Conservation (phyloP, 2,329 filamentous ascomycete species). For the Drechslera avenae region DNA sequence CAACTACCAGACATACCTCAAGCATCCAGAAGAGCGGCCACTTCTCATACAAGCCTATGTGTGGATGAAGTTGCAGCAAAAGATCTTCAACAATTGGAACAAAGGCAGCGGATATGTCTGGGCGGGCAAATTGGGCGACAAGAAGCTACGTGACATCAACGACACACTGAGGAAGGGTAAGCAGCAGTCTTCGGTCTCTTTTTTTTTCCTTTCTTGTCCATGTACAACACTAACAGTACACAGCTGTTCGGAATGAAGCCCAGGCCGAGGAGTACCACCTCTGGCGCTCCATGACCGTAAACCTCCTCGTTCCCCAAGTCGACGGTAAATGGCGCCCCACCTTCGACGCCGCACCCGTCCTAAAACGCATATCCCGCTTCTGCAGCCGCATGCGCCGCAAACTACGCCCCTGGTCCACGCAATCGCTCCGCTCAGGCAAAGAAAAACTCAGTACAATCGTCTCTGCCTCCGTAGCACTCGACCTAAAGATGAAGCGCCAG, state of each 20-base stretch:
- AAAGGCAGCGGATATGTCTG: slow-evolving; percentile 47
- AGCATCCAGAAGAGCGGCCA: slow-evolving; percentile 38
- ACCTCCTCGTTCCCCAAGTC: slow-evolving; percentile 45
- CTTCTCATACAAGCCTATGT: slow-evolving; percentile 45
- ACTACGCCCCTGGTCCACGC: slow-evolving; percentile 41
- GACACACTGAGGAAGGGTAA: slow-evolving; percentile 45
- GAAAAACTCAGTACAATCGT: slow-evolving; percentile 43
- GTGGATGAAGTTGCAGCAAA: slow-evolving; percentile 45
- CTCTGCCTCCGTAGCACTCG: slow-evolving; percentile 44
- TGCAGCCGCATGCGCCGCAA: slow-evolving; percentile 37
- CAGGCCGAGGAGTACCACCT: slow-evolving; percentile 46
- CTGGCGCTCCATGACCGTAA: slow-evolving; percentile 45
- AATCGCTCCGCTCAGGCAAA: slow-evolving; percentile 37
- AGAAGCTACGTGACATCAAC: slow-evolving; percentile 44
- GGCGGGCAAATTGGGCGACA: slow-evolving; percentile 47
- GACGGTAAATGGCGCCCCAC: slow-evolving; percentile 46
- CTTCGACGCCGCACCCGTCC: slow-evolving; percentile 41
- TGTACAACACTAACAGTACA: slow-evolving; percentile 13
- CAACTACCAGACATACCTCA: slow-evolving; percentile 43
- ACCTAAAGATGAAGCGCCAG: slow-evolving; percentile 47
- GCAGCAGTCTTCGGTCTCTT: not conserved
- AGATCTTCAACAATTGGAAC: slow-evolving; percentile 44
- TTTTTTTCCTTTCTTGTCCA: too few relatives aligned
- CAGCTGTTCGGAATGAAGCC: slow-evolving; percentile 46
- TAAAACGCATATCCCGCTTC: slow-evolving; percentile 43